Conservation (phyloP, 192 early-diverging fungal species). For the Chytriomyces hyalinus region DNA sequence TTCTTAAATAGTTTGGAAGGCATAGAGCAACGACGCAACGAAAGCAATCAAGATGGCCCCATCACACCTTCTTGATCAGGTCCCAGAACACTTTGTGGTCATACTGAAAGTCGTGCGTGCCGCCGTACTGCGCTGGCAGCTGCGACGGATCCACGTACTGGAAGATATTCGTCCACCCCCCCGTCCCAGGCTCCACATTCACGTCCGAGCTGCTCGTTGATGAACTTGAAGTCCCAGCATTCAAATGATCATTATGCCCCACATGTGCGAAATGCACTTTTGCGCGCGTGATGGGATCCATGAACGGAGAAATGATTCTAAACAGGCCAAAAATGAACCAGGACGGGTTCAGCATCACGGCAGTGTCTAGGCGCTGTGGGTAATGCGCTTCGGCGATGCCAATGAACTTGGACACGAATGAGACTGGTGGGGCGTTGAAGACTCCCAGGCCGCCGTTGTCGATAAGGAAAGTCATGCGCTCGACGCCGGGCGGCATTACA, state of each 20-base stretch:
- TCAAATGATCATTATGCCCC: background rate
- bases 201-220: constrained; percentile 37
- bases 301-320: constrained; percentile 77
- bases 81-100: constrained; percentile 75
- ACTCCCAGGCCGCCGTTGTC: constrained; percentile 80
- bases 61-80: background rate
- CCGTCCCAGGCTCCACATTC: constrained; percentile 35
- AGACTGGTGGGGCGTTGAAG: constrained; percentile 65
- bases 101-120: constrained; percentile 70
- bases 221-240: background rate
- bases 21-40: too few species aligned
- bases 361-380: constrained; percentile 78
- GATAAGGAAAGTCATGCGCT: constrained; percentile 78
- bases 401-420: constrained; percentile 62
- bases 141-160: constrained; percentile 57
- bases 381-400: constrained; percentile 79
- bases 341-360: constrained; percentile 74
- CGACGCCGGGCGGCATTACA: constrained; percentile 75
- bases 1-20: too few species aligned
- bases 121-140: constrained; percentile 75
- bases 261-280: constrained; percentile 84
- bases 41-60: too few species aligned
- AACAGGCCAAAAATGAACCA: constrained; percentile 86
- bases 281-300: constrained; percentile 85
- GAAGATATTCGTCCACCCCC: constrained; percentile 55